A percentile compares a stretch with the other conserved stretches of the same genome.
Conservation (phyloP, 371 early-diverging fungal species). For the Rhizopus stolonifer region DNA sequence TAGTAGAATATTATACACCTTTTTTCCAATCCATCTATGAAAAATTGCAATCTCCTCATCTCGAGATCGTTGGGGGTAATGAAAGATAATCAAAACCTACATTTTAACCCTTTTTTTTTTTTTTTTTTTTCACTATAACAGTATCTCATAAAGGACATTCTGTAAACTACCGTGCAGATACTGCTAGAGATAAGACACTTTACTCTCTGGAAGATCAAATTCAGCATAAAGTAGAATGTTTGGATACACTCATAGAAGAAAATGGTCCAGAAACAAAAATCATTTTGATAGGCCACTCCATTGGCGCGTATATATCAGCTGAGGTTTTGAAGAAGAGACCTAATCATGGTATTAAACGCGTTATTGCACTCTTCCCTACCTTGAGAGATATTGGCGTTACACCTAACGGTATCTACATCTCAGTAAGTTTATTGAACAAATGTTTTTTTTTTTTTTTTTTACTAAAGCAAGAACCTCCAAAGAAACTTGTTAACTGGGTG, state of each 20-base stretch:
- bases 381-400: conserved; percentile 72
- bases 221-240: conserved; percentile 62
- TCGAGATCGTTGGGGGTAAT: conserved; percentile 60
- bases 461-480: not conserved
- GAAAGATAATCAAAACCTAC: no score
- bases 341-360: conserved; percentile 54
- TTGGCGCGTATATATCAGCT: conserved; percentile 64
- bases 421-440: no score
- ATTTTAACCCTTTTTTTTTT: no score
- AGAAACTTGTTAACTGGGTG: conserved; percentile 43
- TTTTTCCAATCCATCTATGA: conserved; percentile 57
- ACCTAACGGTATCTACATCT: conserved; percentile 69
- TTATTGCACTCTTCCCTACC: conserved; percentile 78
- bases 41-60: conserved; percentile 18
- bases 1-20: conserved; percentile 67
- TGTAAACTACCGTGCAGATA: conserved; percentile 27
- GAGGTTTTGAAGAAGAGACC: conserved; percentile 60
- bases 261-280: conserved; percentile 54
- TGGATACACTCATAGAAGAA: conserved; percentile 52
- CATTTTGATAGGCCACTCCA: conserved; percentile 66
- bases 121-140: conserved; percentile 13
- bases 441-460: no score
- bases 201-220: conserved; percentile 65
- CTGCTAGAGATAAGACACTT: conserved; percentile 14
- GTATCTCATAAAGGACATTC: conserved; percentile 64